Percentiles rank a stretch among this genome's conserved stretches.
phyloP scores from a whole-genome alignment of 208 protist species.

The Histomonas meleagridis region DNA sequence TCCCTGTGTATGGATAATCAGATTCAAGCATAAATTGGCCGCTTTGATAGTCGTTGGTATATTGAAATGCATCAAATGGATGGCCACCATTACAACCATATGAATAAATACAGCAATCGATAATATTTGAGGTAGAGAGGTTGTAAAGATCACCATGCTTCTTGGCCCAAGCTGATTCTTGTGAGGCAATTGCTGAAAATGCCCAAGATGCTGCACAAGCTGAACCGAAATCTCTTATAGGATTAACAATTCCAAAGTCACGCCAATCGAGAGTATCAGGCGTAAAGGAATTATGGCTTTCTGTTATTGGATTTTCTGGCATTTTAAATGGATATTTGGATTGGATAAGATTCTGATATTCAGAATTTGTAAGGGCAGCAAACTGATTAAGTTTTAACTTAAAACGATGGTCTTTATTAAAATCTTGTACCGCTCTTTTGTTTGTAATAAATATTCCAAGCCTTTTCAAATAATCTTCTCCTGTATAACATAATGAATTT shows the following conservation, averaged over 20 bases:
- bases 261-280: background rate
- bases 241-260: background rate
- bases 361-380: background rate
- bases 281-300: no score
- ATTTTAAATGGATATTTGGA: no score
- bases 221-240: background rate
- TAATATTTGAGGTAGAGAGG: background rate
- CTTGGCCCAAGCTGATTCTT: background rate
- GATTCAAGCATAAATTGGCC: background rate
- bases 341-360: no score
- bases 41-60: background rate
- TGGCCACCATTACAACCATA: background rate
- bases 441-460: background rate
- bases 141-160: background rate
- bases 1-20: background rate
- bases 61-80: background rate
- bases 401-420: no score
- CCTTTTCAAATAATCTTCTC: background rate
- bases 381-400: background rate
- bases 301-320: no score
- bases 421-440: background rate
- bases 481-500: background rate
- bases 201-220: background rate
- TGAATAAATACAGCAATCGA: background rate
- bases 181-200: background rate